Evolutionary conservation across 148 eudicot species (phyloP), one percentile per base, ranked within the genome.

Genomic region (Tetragonia tetragonoides): DNA sequence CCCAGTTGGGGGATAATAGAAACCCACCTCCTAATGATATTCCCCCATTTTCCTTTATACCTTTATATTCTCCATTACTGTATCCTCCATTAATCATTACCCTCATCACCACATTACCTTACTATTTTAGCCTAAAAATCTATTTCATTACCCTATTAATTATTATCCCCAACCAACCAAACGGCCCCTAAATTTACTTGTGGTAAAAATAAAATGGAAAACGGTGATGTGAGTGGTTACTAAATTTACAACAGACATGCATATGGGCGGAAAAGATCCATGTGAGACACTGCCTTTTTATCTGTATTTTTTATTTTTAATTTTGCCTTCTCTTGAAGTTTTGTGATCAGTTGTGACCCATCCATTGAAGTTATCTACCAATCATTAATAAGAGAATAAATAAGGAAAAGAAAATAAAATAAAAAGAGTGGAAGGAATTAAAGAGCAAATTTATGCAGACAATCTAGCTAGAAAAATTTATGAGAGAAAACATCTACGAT

Each of bases 211-310:
- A 49, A 49, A 49, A 2, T 10, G 53, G 11, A 8, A 9, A 2
- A 6, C 7, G 0, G 5, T 6, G 0, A 49, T 49, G 10, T 49
- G 12, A 49, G 53, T 1, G n/a, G 4, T 16, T 56, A 56, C 60
- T 56, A 64, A 64, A 37, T 28, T 64, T 34, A 64, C 17, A 3
- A 11, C 15, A 64, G 5, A 24, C 18, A 34, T 64, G 17, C 14
- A 34, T 28, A 34, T n/a, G 53, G 53, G 53, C 11, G 53, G 0
- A 49, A 8, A 49, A 49, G 53, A 49, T 49, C 53, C 53, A 72
- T 72, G 75, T 72, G 75, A 72, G 1, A 16, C 24, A 53, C 20
- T 51, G 62, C 39, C 5, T 71, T 51, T 74, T 41, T 24, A 9
- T 41, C 9, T 42, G 7, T 44, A 40, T 42, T 44, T 42, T 34